Percentiles rank a stretch among this genome's conserved stretches.
phyloP scores from a whole-genome alignment of 441 rosid genomes.

The Omphalea diandra region DNA sequence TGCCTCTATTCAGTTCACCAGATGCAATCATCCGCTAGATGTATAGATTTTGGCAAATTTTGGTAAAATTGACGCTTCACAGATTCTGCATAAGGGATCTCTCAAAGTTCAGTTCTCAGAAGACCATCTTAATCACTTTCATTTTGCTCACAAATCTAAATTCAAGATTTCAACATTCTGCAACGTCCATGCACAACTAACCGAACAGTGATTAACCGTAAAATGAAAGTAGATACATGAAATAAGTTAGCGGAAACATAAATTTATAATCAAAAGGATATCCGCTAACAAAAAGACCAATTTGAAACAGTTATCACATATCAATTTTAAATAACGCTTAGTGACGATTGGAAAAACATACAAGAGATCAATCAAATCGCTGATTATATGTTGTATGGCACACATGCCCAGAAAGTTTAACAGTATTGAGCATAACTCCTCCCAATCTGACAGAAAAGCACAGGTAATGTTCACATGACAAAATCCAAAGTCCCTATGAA shows the following conservation, averaged over 20 bases:
- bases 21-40: too few relatives aligned
- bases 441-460: background rate
- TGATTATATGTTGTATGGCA: background rate
- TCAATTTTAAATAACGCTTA: background rate
- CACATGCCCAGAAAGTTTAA: background rate
- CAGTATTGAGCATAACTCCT: background rate
- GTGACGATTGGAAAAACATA: background rate
- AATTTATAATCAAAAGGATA: background rate
- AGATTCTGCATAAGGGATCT: too few relatives aligned
- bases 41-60: too few relatives aligned
- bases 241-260: background rate
- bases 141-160: too few relatives aligned
- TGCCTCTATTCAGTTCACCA: too few relatives aligned
- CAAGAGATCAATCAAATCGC: background rate
- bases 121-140: too few relatives aligned
- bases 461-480: slow-evolving; percentile 1
- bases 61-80: background rate
- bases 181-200: too few relatives aligned
- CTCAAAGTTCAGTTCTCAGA: too few relatives aligned
- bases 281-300: background rate
- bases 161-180: too few relatives aligned
- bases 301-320: background rate
- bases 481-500: background rate
- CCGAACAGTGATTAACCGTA: too few relatives aligned
- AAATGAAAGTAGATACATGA: too few relatives aligned